Evolutionary conservation across 495 filamentous ascomycete genomes (phyloP).

Genomic region (Penicillium taxi): DNA sequence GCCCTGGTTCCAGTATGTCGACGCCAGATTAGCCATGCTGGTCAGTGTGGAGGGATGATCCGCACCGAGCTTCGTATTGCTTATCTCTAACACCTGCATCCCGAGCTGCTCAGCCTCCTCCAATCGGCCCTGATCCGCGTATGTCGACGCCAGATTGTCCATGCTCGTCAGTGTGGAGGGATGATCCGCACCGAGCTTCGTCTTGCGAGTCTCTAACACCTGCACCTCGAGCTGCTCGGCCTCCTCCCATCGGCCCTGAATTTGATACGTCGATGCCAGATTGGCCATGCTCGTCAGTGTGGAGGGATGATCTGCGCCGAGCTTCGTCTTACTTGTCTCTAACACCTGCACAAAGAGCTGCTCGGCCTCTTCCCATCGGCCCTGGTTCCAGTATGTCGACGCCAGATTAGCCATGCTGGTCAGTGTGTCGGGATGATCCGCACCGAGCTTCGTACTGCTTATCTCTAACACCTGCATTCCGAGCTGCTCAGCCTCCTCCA

Average conservation of each 20-base stretch:
- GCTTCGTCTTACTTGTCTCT: not conserved
- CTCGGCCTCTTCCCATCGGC: not conserved
- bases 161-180: no score
- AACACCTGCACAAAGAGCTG: not conserved
- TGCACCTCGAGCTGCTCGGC: not conserved
- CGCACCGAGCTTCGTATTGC: not conserved
- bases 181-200: not conserved
- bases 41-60: not conserved
- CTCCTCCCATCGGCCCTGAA: not conserved
- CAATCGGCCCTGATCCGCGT: no score
- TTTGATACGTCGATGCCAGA: not conserved
- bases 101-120: not conserved
- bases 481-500: not conserved
- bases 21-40: not conserved
- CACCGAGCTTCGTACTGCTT: not conserved
- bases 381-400: slow-evolving; percentile 2
- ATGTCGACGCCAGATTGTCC: no score
- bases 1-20: not conserved
- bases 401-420: not conserved
- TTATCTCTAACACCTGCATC: not conserved
- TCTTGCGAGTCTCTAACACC: not conserved
- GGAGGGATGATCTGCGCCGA: not conserved
- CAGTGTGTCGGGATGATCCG: not conserved
- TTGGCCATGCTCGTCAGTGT: not conserved
- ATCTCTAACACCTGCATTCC: not conserved